Conservation (phyloP, 345 rosid genomes). For the Euphorbia tirucalli region DNA sequence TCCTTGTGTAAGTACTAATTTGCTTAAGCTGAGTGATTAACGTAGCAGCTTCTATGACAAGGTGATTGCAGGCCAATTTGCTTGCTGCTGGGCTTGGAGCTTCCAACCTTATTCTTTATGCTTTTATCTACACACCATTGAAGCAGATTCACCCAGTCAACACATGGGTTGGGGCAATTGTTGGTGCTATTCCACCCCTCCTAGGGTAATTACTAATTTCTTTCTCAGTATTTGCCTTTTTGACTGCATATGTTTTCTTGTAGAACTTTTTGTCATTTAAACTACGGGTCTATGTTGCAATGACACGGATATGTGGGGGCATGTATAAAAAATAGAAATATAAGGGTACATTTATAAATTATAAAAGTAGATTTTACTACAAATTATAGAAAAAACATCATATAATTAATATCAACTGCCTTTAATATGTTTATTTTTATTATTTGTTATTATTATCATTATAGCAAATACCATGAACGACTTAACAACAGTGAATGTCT, state of each 20-base stretch:
- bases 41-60: slow-evolving; percentile 42
- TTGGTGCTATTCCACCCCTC: slow-evolving; percentile 97
- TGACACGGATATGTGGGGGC: no score
- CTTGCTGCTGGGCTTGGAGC: slow-evolving; percentile 69
- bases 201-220: slow-evolving; percentile 77
- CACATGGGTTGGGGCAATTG: slow-evolving; percentile 98
- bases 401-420: no score
- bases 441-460: no score
- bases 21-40: slow-evolving; percentile 28
- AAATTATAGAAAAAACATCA: no score
- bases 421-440: no score
- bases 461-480: no score
- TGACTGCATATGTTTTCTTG: not conserved
- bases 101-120: slow-evolving; percentile 24
- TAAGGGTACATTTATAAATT: no score
- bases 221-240: not conserved
- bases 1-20: not conserved
- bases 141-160: slow-evolving; percentile 96
- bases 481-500: no score
- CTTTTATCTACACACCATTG: slow-evolving; percentile 35
- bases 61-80: slow-evolving; percentile 92
- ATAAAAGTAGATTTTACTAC: no score
- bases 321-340: no score
- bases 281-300: no score
- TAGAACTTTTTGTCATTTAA: not conserved